Evolutionary conservation across 495 filamentous ascomycete genomes (phyloP).

Genomic region (Coniosporium apollinis): DNA sequence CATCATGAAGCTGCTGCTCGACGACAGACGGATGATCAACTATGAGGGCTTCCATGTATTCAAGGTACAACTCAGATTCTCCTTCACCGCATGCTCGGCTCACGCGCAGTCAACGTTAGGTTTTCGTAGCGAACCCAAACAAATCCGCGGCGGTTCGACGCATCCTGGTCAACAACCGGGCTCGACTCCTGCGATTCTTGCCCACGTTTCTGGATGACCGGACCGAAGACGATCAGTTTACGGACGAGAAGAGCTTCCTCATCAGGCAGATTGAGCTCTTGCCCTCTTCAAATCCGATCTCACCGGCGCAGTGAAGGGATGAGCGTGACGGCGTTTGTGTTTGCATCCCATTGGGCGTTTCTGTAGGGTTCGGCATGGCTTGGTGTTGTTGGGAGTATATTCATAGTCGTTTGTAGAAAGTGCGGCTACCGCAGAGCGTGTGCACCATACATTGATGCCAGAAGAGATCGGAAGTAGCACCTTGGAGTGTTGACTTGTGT

Average conservation of each 20-base stretch:
- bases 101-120: constrained; percentile 37
- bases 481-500: too few species aligned
- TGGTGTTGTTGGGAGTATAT: too few species aligned
- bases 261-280: constrained; percentile 84
- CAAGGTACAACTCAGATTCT: too few species aligned
- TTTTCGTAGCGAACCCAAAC: constrained; percentile 95
- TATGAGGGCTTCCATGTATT: constrained; percentile 99
- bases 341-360: too few species aligned
- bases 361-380: too few species aligned
- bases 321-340: too few species aligned
- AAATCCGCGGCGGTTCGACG: constrained; percentile 88
- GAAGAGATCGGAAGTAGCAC: too few species aligned
- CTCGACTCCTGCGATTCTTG: constrained; percentile 74
- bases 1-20: constrained; percentile 87
- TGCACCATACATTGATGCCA: too few species aligned
- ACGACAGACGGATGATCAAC: constrained; percentile 96
- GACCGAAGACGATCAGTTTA: constrained; percentile 96
- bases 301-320: too few species aligned
- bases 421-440: too few species aligned
- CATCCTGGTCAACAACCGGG: constrained; percentile 89
- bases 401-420: too few species aligned
- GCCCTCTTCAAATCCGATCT: constrained; percentile 33
- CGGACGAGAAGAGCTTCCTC: constrained; percentile 90
- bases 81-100: background rate
- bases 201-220: constrained; percentile 85